phyloP scores from a whole-genome alignment of 2,329 filamentous ascomycete species.

The Talaromyces piceae region DNA sequence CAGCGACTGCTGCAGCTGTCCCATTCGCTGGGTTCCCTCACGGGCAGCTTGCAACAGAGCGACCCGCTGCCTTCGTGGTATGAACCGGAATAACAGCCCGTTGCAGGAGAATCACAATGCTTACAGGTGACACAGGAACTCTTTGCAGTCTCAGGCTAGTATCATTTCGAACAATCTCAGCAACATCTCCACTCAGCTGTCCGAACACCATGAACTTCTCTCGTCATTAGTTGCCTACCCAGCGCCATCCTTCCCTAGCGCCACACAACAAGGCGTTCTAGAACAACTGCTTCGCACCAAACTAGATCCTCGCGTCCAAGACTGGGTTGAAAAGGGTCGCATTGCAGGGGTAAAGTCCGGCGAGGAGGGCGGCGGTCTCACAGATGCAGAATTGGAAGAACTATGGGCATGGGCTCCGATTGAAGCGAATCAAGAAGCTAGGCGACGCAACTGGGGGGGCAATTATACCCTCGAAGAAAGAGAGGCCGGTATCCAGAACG shows the following conservation, averaged over 20 bases:
- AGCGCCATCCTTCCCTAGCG: constrained; percentile 65
- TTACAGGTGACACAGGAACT: constrained; percentile 45
- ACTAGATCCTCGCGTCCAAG: constrained; percentile 68
- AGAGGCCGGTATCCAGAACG: constrained; percentile 57
- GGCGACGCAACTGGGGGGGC: constrained; percentile 49
- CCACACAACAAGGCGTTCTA: constrained; percentile 55
- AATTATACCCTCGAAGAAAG: constrained; percentile 67
- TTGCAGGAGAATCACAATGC: background rate
- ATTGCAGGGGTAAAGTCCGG: constrained; percentile 24
- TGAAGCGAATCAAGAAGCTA: constrained; percentile 40
- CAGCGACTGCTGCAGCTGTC: constrained; percentile 62
- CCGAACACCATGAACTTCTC: constrained; percentile 60
- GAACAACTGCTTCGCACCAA: constrained; percentile 72
- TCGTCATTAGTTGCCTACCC: constrained; percentile 66
- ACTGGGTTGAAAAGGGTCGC: constrained; percentile 60
- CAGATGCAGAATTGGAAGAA: constrained; percentile 46
- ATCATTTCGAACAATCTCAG: constrained; percentile 66
- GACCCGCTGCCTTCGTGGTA: constrained; percentile 63
- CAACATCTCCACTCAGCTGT: constrained; percentile 58
- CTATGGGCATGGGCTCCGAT: constrained; percentile 54
- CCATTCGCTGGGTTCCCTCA: constrained; percentile 59
- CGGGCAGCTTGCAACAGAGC: constrained; percentile 52
- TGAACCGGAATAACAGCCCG: constrained; percentile 14
- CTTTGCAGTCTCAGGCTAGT: constrained; percentile 62
- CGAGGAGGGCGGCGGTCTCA: constrained; percentile 22